Evolutionary conservation across 2,329 filamentous ascomycete genomes (phyloP).

Genomic region (Hymenoscyphus linearis): DNA sequence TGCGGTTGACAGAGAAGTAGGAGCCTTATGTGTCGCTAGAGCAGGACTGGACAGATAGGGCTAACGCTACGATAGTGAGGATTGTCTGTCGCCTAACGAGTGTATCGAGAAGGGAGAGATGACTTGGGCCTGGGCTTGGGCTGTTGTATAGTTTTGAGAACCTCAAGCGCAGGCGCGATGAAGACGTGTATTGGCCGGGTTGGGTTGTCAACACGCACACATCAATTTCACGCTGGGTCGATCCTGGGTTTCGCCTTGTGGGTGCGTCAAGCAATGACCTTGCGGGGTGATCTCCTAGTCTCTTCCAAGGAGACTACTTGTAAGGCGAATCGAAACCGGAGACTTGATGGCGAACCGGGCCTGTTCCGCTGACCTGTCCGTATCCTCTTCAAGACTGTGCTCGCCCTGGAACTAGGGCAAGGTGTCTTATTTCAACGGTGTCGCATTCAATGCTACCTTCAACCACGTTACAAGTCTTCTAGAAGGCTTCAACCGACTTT

Average conservation of each 20-base stretch:
- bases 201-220: conserved; percentile 22
- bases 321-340: conserved; percentile 8
- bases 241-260: conserved; percentile 24
- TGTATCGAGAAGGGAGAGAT: conserved; percentile 62
- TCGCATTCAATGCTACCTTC: conserved; percentile 3
- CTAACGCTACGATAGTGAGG: conserved; percentile 52
- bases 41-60: background rate
- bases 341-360: conserved; percentile 1
- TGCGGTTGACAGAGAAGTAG: background rate
- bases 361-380: conserved; percentile 8
- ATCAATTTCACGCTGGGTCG: conserved; percentile 23
- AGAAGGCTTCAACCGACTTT: conserved; percentile 12
- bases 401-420: background rate
- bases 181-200: conserved; percentile 20
- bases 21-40: background rate
- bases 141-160: conserved; percentile 15
- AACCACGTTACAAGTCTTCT: conserved; percentile 14
- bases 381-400: conserved; percentile 2
- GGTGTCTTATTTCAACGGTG: conserved; percentile 14
- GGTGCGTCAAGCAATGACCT: conserved; percentile 25
- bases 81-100: conserved; percentile 15
- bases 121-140: conserved; percentile 3
- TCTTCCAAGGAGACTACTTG: conserved; percentile 21
- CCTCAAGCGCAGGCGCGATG: conserved; percentile 16
- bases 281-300: conserved; percentile 21